A percentile compares a stretch with the other conserved stretches of the same genome.
Conservation (phyloP, 495 filamentous ascomycete genomes). For the Cairneyella variabilis region DNA sequence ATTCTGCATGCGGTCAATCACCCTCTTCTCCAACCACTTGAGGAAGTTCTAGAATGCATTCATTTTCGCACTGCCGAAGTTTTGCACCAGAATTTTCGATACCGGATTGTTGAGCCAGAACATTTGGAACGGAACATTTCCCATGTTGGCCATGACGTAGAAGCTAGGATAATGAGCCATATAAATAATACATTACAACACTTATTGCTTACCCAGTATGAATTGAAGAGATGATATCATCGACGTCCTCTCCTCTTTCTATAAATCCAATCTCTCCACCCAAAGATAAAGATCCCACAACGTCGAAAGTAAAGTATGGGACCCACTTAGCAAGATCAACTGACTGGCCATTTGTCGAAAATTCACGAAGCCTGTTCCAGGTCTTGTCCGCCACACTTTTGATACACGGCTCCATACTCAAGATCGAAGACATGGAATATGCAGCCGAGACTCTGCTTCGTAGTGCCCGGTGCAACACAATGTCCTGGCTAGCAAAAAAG, state of each 20-base stretch:
- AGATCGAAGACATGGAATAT: constrained; percentile 11
- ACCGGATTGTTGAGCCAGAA: constrained; percentile 4
- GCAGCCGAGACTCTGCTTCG: constrained; percentile 6
- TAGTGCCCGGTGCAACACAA: neutral
- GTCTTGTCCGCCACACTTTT: constrained; percentile 4
- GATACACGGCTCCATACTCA: constrained; percentile 10
- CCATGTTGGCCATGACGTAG: constrained; percentile 7
- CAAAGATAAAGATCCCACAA: constrained; percentile 40
- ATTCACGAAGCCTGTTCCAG: constrained; percentile 4
- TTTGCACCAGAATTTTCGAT: neutral
- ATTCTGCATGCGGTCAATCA: neutral
- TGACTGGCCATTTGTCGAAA: neutral
- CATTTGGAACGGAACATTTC: constrained; percentile 6
- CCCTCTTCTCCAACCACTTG: constrained; percentile 4
- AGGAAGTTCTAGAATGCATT: constrained; percentile 6
- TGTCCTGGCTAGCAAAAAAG: constrained; percentile 6
- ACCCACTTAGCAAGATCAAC: constrained; percentile 29
- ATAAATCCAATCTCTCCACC: constrained; percentile 34
- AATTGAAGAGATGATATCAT: constrained; percentile 30
- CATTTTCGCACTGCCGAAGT: constrained; percentile 1
- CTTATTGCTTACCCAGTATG: constrained; percentile 1
- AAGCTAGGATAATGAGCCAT: neutral
- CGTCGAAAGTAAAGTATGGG: constrained; percentile 42
- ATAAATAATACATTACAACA: neutral
- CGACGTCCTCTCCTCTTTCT: constrained; percentile 34